Evolutionary conservation across 148 eudicot genomes (phyloP).

Genomic region (Rheum nobile): DNA sequence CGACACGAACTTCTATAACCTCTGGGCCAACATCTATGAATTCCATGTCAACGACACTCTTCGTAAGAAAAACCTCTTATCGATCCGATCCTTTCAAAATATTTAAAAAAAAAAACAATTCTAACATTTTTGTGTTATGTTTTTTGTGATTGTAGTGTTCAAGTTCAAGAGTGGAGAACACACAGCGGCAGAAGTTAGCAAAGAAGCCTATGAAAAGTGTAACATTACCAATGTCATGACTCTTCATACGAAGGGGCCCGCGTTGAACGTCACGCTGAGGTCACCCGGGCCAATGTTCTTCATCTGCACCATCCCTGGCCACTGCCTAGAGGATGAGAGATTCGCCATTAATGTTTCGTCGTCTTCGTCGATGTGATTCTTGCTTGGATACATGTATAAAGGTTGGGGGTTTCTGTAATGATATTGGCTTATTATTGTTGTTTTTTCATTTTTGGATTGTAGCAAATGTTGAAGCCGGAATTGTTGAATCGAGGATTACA

Average conservation of each 20-base stretch:
- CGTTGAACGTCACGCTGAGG: slow-evolving; percentile 4
- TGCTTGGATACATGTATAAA: background rate
- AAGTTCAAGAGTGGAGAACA: slow-evolving; percentile 32
- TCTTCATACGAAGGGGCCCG: slow-evolving; percentile 16
- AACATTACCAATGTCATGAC: slow-evolving; percentile 16
- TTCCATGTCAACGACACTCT: slow-evolving; percentile 1
- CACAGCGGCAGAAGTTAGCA: slow-evolving; percentile 32
- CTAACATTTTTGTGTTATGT: background rate
- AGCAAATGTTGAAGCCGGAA: too few species aligned
- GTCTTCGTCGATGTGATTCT: background rate
- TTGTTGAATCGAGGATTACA: background rate
- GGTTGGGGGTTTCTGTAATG: too few species aligned
- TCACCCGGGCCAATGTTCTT: slow-evolving; percentile 16
- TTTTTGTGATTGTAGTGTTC: slow-evolving; percentile 23
- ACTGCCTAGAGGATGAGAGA: slow-evolving; percentile 3
- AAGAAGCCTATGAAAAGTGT: slow-evolving; percentile 28
- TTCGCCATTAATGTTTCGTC: background rate
- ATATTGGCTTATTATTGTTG: too few species aligned
- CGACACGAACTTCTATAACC: slow-evolving; percentile 1
- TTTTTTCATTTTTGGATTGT: background rate
- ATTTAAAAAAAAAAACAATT: background rate
- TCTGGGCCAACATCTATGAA: background rate
- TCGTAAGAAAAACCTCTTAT: background rate
- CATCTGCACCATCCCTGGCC: slow-evolving; percentile 20
- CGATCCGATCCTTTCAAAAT: too few species aligned